Evolutionary conservation across 805 yeast species (phyloP).

Genomic region (Schwanniomyces pseudopolymorphus): DNA sequence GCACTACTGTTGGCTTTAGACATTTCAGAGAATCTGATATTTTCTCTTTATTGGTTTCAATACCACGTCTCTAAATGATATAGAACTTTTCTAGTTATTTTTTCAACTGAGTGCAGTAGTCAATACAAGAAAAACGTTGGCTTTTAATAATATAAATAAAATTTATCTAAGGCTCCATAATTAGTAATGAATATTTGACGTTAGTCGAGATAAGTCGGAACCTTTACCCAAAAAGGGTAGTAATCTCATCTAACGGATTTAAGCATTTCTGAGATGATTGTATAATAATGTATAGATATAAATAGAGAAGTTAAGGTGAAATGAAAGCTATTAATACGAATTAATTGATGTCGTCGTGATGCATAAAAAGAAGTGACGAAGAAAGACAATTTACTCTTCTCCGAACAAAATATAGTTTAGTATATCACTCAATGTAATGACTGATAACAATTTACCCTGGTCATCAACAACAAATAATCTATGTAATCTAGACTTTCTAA

Average conservation of each 20-base stretch:
- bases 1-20: neutral
- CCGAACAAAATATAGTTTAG: slow-evolving; percentile 77
- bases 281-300: neutral
- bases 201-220: slow-evolving; percentile 1
- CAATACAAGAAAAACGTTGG: neutral
- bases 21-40: neutral
- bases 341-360: neutral
- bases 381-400: slow-evolving; percentile 28
- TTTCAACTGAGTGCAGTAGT: neutral
- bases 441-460: slow-evolving; percentile 74
- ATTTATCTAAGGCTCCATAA: neutral
- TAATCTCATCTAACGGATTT: neutral
- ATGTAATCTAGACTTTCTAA: slow-evolving; percentile 86
- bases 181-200: neutral
- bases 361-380: neutral
- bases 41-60: neutral
- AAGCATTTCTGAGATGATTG: neutral
- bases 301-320: neutral
- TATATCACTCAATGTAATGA: slow-evolving; percentile 88
- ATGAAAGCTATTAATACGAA: neutral
- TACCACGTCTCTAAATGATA: neutral
- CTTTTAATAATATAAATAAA: neutral
- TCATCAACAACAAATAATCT: slow-evolving; percentile 90
- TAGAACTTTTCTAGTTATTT: neutral
- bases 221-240: neutral